A percentile compares a stretch with the other conserved stretches of the same genome.
phyloP scores from a whole-genome alignment of 2,329 filamentous ascomycete genomes.

The Aspergillus chevalieri region DNA sequence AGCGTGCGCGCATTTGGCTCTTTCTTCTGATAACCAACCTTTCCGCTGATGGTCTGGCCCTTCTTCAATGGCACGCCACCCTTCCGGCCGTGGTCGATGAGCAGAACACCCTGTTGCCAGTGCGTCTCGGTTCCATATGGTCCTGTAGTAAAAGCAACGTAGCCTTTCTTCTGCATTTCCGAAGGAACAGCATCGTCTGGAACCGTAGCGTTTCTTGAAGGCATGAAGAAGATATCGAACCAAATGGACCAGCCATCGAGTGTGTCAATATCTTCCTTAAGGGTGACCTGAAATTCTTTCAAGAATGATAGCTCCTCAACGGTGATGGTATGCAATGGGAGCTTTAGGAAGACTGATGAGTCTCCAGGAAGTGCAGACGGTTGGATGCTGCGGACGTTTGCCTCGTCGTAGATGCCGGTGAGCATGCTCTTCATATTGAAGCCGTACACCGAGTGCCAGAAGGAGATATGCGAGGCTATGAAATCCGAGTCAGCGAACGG shows the following conservation, averaged over 20 bases:
- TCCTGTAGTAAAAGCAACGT: conserved; percentile 80
- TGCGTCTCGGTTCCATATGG: conserved; percentile 72
- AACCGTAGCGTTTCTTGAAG: conserved; percentile 46
- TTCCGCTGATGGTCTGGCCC: conserved; percentile 57
- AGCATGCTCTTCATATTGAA: conserved; percentile 94
- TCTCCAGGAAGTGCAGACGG: conserved; percentile 49
- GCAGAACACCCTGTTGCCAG: conserved; percentile 78
- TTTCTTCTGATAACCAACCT: conserved; percentile 64
- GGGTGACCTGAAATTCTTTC: conserved; percentile 57
- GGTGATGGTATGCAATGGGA: conserved; percentile 69
- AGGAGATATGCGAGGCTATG: conserved; percentile 68
- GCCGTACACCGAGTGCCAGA: conserved; percentile 90
- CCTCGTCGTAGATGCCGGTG: conserved; percentile 71
- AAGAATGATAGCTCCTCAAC: conserved; percentile 70
- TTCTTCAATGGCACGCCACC: conserved; percentile 44
- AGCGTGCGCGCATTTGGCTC: conserved; percentile 64
- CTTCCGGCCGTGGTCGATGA: conserved; percentile 56
- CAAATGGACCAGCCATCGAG: conserved; percentile 87
- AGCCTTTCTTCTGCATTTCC: conserved; percentile 59
- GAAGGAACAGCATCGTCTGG: conserved; percentile 51
- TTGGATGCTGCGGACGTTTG: conserved; percentile 66
- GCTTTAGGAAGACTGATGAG: conserved; percentile 61
- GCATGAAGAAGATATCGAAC: conserved; percentile 91
- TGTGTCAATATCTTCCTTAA: conserved; percentile 57
- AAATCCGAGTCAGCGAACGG: conserved; percentile 74